Evolutionary conservation across 495 filamentous ascomycete genomes (phyloP).

Genomic region (Beverwykella pulmonaria): DNA sequence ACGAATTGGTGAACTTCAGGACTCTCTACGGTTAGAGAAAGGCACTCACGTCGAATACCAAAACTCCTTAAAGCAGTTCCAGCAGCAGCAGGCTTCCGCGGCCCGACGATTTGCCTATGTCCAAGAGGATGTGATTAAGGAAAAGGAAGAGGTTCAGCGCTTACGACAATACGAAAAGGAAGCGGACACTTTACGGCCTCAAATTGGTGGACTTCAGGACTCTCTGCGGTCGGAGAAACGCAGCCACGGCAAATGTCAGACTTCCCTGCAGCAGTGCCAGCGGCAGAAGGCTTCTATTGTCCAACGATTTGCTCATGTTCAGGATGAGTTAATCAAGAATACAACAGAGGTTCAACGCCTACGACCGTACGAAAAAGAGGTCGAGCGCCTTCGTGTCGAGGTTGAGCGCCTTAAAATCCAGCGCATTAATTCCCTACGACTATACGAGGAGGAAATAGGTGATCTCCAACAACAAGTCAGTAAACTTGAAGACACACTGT

Average conservation of each 20-base stretch:
- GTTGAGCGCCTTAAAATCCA: too few species aligned
- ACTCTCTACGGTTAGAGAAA: neutral
- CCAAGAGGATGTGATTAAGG: neutral
- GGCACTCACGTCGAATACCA: neutral
- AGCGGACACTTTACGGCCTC: neutral
- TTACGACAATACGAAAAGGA: neutral
- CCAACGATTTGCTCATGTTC: neutral
- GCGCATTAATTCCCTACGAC: too few species aligned
- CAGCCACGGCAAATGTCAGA: neutral
- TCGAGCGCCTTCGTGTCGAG: too few species aligned
- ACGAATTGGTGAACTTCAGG: neutral
- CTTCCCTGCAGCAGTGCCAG: neutral
- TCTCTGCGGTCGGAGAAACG: neutral
- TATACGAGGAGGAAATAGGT: neutral
- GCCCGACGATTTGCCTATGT: neutral
- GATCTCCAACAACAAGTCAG: neutral
- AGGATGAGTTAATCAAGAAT: neutral
- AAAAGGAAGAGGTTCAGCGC: neutral
- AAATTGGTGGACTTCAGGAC: neutral
- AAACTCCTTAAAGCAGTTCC: neutral
- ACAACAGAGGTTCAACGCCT: neutral
- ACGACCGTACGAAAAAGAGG: neutral
- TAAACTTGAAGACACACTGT: neutral
- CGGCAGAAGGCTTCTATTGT: neutral
- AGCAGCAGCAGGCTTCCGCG: neutral